Evolutionary conservation across 106 monocot species (phyloP), one percentile per base, ranked within the genome.

Genomic region (Alisma plantagoaquatica): DNA sequence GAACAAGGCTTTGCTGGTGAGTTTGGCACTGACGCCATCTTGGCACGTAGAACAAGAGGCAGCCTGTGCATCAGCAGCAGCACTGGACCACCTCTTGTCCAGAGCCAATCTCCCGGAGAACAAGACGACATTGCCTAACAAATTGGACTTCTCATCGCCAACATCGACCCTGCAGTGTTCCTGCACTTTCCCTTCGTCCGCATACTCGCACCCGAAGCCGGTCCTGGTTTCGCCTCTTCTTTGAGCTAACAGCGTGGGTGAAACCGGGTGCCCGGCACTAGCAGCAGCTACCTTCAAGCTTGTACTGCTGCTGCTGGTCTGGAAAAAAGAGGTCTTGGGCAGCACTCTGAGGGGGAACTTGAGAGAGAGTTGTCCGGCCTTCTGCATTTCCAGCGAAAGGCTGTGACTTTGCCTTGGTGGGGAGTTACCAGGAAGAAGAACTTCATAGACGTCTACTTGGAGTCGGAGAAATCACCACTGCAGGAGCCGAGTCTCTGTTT

Each of bases 141-240:
- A 67, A 72, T 98, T 76, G 29, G 90, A 82, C 27, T 72, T 73
- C 64, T 98, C 98, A 32, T 98, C 98, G 35, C 70, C 83, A 46
- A 89, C 71, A 57, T 98, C 98, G 53, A 90, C 79, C 68, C 52
- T 85, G n/a, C n/a, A n/a, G 58, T 90, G 98, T 54, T 90, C 98
- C 53, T 38, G 53, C 11, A 57, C 19, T 66, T 85, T 84, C 50
- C 46, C n/a, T n/a, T n/a, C n/a, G n/a, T n/a, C n/a, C n/a, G n/a
- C n/a, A n/a, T n/a, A n/a, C n/a, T n/a, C n/a, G n/a, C n/a, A n/a
- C n/a, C n/a, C n/a, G n/a, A n/a, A n/a, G n/a, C n/a, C n/a, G n/a
- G n/a, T n/a, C n/a, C n/a, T n/a, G n/a, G 66, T 41, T 42, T 80
- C 83, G 33, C 71, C 65, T 50, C 61, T 56, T 23, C 67, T 81